A percentile compares a stretch with the other conserved stretches of the same genome.
Evolutionary conservation across 257 asterid species (phyloP).

Genomic region (Solanum dulcamara): DNA sequence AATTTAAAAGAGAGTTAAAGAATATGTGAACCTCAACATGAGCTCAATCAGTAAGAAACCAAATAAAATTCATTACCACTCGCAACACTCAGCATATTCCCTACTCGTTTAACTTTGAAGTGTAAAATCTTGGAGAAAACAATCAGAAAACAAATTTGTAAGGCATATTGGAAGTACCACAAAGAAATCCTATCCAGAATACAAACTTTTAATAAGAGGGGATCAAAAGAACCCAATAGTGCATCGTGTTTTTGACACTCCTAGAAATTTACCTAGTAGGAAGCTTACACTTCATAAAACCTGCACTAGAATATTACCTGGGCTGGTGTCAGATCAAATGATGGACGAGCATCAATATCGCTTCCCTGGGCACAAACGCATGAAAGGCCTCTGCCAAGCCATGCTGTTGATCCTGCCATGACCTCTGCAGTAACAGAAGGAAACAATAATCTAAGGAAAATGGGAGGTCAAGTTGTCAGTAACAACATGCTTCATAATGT

Average conservation of each 20-base stretch:
- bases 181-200: not conserved
- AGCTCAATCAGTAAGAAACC: not conserved
- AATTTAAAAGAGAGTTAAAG: not conserved
- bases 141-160: not conserved
- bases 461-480: not conserved
- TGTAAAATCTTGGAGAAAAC: not conserved
- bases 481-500: not conserved
- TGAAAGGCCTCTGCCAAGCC: constrained; percentile 95
- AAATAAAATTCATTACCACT: not conserved
- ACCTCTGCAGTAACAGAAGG: constrained; percentile 54
- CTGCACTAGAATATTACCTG: constrained; percentile 34
- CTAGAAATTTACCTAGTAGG: not conserved
- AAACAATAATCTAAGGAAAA: constrained; percentile 9
- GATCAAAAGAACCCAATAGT: not conserved
- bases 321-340: constrained; percentile 80
- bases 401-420: constrained; percentile 95
- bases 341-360: constrained; percentile 81
- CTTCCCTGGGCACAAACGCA: constrained; percentile 94
- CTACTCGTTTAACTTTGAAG: not conserved
- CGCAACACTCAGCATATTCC: not conserved
- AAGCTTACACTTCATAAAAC: not conserved
- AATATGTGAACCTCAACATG: not conserved
- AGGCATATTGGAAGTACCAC: not conserved
- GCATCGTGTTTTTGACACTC: not conserved
- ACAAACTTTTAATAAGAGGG: not conserved